phyloP scores from a whole-genome alignment of 306 rosid species.

The Rosa multiflora region DNA sequence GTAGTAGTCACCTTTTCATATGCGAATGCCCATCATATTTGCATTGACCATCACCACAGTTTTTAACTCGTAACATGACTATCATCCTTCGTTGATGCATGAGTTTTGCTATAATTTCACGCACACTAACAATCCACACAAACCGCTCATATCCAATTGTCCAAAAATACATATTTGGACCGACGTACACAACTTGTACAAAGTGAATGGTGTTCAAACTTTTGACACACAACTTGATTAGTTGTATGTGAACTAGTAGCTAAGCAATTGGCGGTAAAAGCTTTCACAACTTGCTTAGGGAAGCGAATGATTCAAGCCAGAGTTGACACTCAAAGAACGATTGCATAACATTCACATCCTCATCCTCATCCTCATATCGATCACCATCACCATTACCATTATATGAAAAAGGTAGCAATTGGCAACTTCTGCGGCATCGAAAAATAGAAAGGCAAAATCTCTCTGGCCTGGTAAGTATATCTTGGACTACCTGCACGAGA shows the following conservation, averaged over 20 bases:
- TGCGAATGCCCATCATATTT: neutral
- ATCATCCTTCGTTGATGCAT: neutral
- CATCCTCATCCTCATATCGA: too few species aligned
- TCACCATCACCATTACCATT: neutral
- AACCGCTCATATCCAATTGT: neutral
- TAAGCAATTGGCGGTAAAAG: neutral
- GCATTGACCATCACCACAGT: neutral
- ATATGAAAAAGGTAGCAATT: neutral
- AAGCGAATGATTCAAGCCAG: neutral
- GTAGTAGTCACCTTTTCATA: too few species aligned
- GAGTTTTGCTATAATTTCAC: neutral
- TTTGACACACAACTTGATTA: neutral
- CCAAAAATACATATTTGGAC: neutral
- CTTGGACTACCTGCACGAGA: conserved; percentile 10
- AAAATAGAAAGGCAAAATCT: neutral
- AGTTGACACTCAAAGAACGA: neutral
- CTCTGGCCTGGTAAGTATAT: neutral
- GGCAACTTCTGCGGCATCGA: neutral
- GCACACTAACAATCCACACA: neutral
- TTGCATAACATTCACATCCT: neutral
- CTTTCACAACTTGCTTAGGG: neutral
- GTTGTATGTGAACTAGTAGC: neutral
- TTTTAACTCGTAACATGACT: neutral
- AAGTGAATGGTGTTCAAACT: neutral
- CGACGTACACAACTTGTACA: neutral